These are phyloP conservation scores for Sungouiella thailandica DNA, from an alignment of 805 yeast species.

Conservation along the genomic window DNA sequence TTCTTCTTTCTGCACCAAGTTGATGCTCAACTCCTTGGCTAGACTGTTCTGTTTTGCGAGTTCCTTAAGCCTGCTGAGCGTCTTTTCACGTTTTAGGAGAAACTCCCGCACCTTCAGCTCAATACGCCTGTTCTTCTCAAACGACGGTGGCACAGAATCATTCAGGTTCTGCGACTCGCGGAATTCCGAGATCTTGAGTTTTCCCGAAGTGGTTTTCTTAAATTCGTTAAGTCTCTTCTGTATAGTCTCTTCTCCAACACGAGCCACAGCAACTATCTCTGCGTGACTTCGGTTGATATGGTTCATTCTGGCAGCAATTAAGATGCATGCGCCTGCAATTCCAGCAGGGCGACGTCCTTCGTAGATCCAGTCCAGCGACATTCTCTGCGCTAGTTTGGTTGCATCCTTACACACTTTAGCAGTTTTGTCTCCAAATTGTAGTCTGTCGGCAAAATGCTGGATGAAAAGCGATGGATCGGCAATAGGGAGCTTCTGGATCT, in stretches of 20 bases:
- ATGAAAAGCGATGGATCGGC: slow-evolving; percentile 94
- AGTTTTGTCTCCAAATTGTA: slow-evolving; percentile 72
- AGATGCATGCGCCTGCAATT: slow-evolving; percentile 92
- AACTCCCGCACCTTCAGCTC: slow-evolving; percentile 38
- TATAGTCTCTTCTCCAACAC: slow-evolving; percentile 89
- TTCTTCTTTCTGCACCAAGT: too few species aligned
- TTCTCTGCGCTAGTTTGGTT: slow-evolving; percentile 75
- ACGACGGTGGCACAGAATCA: slow-evolving; percentile 80
- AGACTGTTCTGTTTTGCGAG: slow-evolving; percentile 11
- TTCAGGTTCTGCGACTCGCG: slow-evolving; percentile 45
- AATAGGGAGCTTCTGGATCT: slow-evolving; percentile 71
- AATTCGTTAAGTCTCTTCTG: slow-evolving; percentile 90
- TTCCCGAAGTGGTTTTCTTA: slow-evolving; percentile 68
- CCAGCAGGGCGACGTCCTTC: slow-evolving; percentile 99
- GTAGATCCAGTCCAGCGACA: slow-evolving; percentile 93
- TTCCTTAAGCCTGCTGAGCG: slow-evolving; percentile 21
- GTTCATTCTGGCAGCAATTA: slow-evolving; percentile 95
- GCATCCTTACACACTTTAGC: slow-evolving; percentile 85
- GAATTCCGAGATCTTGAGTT: slow-evolving; percentile 67
- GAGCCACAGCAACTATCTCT: slow-evolving; percentile 92
- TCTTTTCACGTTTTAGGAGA: slow-evolving; percentile 15
- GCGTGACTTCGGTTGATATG: slow-evolving; percentile 86
- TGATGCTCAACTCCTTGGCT: too few species aligned
- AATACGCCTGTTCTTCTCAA: slow-evolving; percentile 51
- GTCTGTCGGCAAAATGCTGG: slow-evolving; percentile 85